phyloP scores from a whole-genome alignment of 2,329 filamentous ascomycete species.

The Helminthosporium solani region DNA sequence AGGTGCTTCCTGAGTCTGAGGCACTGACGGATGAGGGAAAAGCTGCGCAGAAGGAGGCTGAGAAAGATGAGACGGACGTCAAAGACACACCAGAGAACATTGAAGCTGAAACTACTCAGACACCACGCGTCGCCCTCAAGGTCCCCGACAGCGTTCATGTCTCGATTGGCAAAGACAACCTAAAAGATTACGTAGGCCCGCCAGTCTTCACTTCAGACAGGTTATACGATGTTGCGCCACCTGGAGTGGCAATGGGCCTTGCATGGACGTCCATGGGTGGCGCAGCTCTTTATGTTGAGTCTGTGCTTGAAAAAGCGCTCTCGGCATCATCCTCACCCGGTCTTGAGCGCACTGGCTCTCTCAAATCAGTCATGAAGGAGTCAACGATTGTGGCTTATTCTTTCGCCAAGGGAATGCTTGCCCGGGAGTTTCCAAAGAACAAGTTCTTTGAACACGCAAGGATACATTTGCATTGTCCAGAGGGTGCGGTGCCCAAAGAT shows the following conservation, averaged over 20 bases:
- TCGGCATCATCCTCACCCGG: conserved; percentile 71
- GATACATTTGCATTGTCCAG: conserved; percentile 93
- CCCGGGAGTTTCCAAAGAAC: conserved; percentile 81
- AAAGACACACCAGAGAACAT: conserved; percentile 62
- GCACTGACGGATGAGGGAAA: conserved; percentile 86
- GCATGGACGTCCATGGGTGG: conserved; percentile 98
- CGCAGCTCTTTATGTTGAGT: conserved; percentile 94
- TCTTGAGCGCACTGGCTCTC: conserved; percentile 88
- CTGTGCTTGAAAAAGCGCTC: conserved; percentile 84
- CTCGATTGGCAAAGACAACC: conserved; percentile 79
- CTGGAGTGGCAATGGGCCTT: conserved; percentile 95
- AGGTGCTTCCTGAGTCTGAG: conserved; percentile 74
- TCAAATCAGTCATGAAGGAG: conserved; percentile 98
- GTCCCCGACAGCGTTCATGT: conserved; percentile 88
- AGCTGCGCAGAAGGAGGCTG: conserved; percentile 67
- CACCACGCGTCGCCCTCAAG: conserved; percentile 72
- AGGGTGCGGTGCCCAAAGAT: conserved; percentile 94
- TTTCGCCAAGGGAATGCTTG: conserved; percentile 88
- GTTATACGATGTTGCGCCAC: conserved; percentile 88
- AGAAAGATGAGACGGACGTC: conserved; percentile 64
- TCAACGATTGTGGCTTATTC: conserved; percentile 94
- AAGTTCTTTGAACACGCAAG: conserved; percentile 94
- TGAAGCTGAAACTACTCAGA: conserved; percentile 61
- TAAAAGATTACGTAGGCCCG: conserved; percentile 96
- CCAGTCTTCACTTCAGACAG: conserved; percentile 95